A percentile compares a stretch with the other conserved stretches of the same genome.
Evolutionary conservation across 1,139 yeast genomes (phyloP).

Genomic region (Waltiozyma solani): DNA sequence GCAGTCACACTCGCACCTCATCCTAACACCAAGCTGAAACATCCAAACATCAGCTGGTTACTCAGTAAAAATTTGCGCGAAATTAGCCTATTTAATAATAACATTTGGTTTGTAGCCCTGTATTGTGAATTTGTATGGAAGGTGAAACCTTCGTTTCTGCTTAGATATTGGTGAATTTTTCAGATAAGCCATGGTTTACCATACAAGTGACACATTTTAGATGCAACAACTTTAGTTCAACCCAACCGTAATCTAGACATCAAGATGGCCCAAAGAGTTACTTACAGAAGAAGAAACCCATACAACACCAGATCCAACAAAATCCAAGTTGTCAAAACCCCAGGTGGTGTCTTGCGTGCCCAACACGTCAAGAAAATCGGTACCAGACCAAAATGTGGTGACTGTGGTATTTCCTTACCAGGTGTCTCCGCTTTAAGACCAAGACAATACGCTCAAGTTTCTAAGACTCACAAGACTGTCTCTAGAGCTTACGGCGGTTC

Average conservation of each 20-base stretch:
- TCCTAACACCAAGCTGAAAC: not conserved
- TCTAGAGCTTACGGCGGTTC: constrained; percentile 99
- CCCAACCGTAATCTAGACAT: no score
- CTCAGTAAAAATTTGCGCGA: no score
- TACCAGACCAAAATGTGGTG: constrained; percentile 98
- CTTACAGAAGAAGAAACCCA: constrained; percentile 77
- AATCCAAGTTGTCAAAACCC: constrained; percentile 99
- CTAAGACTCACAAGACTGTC: constrained; percentile 96
- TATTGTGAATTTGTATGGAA: no score
- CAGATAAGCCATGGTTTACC: no score
- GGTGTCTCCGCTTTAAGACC: constrained; percentile 96
- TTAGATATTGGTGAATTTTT: no score
- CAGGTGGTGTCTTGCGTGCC: constrained; percentile 97
- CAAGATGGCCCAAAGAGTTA: constrained; percentile 71
- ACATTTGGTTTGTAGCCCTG: no score
- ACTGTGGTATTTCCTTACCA: constrained; percentile 85
- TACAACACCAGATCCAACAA: constrained; percentile 99
- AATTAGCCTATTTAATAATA: no score
- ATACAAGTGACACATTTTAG: no score
- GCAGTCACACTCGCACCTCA: not conserved
- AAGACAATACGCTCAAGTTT: constrained; percentile 90
- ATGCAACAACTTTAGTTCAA: no score
- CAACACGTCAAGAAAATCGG: constrained; percentile 95
- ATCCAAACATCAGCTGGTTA: no score
- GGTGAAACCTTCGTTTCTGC: no score